Conservation (phyloP, 164 flowering plant genomes). For the Aristolochia fimbriata region DNA sequence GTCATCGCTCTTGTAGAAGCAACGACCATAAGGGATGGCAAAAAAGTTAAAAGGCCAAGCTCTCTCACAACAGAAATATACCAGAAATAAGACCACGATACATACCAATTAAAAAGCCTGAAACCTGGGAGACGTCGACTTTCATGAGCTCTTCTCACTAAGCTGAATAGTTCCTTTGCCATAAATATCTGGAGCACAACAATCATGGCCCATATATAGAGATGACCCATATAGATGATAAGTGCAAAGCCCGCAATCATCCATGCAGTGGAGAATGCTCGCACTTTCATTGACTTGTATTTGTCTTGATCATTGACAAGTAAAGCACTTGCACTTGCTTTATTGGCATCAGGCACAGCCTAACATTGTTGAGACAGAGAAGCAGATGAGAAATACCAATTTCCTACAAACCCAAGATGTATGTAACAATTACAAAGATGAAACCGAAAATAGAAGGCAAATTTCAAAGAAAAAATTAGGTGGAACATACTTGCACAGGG, state of each 20-base stretch:
- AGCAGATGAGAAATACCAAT: background rate
- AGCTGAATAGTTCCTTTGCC: constrained; percentile 81
- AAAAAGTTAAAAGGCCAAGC: no score
- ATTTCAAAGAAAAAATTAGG: no score
- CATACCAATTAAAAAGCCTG: constrained; percentile 83
- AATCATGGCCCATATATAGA: constrained; percentile 90
- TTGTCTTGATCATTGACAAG: constrained; percentile 75
- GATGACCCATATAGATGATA: constrained; percentile 88
- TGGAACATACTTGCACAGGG: no score
- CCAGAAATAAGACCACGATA: background rate
- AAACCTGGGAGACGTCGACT: constrained; percentile 84
- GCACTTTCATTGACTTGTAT: constrained; percentile 76
- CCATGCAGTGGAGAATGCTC: constrained; percentile 73
- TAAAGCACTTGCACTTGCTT: constrained; percentile 55
- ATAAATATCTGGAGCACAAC: constrained; percentile 87
- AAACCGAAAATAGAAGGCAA: no score
- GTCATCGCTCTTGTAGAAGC: no score
- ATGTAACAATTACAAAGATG: no score
- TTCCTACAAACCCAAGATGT: background rate
- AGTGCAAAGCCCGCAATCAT: constrained; percentile 92
- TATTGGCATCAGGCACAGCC: constrained; percentile 43
- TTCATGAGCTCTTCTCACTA: constrained; percentile 75
- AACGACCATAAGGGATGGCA: no score
- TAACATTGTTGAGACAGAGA: constrained; percentile 15
- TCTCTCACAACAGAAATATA: no score